Conservation (phyloP, 78 protist genomes). For the Acrasis kona region DNA sequence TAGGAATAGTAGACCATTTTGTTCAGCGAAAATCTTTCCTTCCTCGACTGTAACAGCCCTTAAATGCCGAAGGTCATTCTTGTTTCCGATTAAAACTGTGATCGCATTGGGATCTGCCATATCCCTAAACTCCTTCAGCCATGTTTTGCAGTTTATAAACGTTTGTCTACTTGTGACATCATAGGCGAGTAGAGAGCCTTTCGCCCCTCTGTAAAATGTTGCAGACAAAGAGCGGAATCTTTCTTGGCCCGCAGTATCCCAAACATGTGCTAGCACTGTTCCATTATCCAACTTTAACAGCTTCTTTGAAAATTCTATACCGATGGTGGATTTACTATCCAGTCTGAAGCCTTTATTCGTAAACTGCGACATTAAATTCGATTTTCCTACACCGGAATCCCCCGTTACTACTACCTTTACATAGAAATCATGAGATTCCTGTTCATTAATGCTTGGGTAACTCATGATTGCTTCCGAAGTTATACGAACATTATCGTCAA, state of each 20-base stretch:
- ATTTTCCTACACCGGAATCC: not conserved
- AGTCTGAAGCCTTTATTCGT: not conserved
- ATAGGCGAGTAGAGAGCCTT: not conserved
- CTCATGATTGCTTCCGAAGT: too few relatives aligned
- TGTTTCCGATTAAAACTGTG: slow-evolving; percentile 97
- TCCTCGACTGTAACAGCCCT: slow-evolving; percentile 40
- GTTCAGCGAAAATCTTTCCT: slow-evolving; percentile 58
- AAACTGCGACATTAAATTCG: not conserved
- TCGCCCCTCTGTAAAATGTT: not conserved
- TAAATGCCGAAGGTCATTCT: slow-evolving; percentile 78
- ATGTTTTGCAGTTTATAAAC: slow-evolving; percentile 79
- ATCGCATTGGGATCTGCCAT: slow-evolving; percentile 79
- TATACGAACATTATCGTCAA: too few relatives aligned
- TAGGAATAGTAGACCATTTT: slow-evolving; percentile 40
- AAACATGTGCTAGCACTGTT: slow-evolving; percentile 15
- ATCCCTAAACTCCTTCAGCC: slow-evolving; percentile 73
- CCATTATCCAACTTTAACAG: slow-evolving; percentile 50
- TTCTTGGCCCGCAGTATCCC: slow-evolving; percentile 31
- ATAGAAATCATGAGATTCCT: not conserved
- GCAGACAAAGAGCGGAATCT: not conserved
- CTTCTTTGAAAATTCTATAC: slow-evolving; percentile 55
- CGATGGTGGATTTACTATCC: not conserved
- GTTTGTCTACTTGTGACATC: slow-evolving; percentile 37
- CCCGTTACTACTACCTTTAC: not conserved
- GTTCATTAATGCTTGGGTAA: too few relatives aligned